These are phyloP conservation scores for Yamadazyma siamensis DNA, from an alignment of 1,139 yeast species.

Conservation along the genomic window DNA sequence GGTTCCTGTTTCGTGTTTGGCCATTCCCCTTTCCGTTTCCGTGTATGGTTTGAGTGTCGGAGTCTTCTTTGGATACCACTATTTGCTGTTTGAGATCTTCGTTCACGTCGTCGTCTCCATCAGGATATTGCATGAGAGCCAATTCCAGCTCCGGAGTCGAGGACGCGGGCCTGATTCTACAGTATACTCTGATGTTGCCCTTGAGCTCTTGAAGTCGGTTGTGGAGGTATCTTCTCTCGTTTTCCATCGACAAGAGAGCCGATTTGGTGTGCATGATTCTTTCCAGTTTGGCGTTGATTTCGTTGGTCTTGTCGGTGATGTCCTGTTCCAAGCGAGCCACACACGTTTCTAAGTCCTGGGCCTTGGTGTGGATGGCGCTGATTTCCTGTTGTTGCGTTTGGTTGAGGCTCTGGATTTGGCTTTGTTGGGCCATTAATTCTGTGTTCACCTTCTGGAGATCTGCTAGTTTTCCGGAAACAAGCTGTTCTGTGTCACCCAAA, in stretches of 20 bases:
- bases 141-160: slow-evolving; percentile 18
- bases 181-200: slow-evolving; percentile 90
- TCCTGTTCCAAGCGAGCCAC: slow-evolving; percentile 5
- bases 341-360: slow-evolving; percentile 8
- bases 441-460: no score
- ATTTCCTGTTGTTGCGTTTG: slow-evolving; percentile 21
- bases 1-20: slow-evolving; percentile 2
- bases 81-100: slow-evolving; percentile 37
- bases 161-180: slow-evolving; percentile 69
- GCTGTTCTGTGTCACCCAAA: no score
- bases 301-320: slow-evolving; percentile 7
- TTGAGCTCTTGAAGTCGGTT: slow-evolving; percentile 78
- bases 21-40: slow-evolving; percentile 4
- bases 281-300: slow-evolving; percentile 8
- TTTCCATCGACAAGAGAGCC: slow-evolving; percentile 19
- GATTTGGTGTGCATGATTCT: slow-evolving; percentile 9
- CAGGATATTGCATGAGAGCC: slow-evolving; percentile 44
- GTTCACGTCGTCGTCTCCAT: slow-evolving; percentile 45
- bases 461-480: no score
- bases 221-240: slow-evolving; percentile 61
- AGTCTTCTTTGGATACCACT: slow-evolving; percentile 25
- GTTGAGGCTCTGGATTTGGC: slow-evolving; percentile 10
- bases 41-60: slow-evolving; percentile 5
- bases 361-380: slow-evolving; percentile 13
- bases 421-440: neutral